Evolutionary conservation across 768 basidiomycete species (phyloP), one percentile per base, ranked within the genome.

Genomic region (Leccinum longicurvipes): DNA sequence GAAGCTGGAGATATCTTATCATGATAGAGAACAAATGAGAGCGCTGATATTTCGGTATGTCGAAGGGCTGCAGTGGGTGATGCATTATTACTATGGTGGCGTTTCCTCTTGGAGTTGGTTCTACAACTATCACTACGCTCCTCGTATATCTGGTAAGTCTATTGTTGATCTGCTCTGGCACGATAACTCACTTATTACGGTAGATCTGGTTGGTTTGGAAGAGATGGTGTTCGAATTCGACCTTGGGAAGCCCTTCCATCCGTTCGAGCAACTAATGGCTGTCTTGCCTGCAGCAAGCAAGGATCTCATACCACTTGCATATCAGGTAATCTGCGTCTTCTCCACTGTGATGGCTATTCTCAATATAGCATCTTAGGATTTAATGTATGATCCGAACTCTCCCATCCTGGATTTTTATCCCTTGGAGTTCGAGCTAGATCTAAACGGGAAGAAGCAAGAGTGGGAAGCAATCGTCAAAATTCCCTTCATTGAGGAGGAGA

Each of bases 381-480:
- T 98, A 45, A 97, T 98, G 96, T 84, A 78, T 59, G 85, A 87
- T 60, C 72, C 83, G 2, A 86, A 80, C 58, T 98, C 96, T 3
- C 82, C 92, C 0, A 97, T 99, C 62, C 69, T 92, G 47, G 92
- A 96, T 67, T 98, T 98, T 76, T 99, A 99, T 69, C 97, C 97
- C 3, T 61, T 77, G 15, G 86, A 93, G 51, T 98, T 98, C 61
- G 93, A 92, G 60, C 85, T 82, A 60, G 97, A 99, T 74, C 73
- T 97, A 67, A 98, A 99, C 62, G 97, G 97, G 29, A 99, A 99
- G 81, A 98, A 94, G 70, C 87, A 89, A 62, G 96, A 98, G 24
- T 99, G 97, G 97, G 97, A 99, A 71, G 96, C 97, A 0, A 84
- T 98, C 50, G 93, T 99, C 52, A 98, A 98, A 75, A 98, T 99